phyloP scores from a whole-genome alignment of 331 rosid genomes.

The Stylosanthes scabra region DNA sequence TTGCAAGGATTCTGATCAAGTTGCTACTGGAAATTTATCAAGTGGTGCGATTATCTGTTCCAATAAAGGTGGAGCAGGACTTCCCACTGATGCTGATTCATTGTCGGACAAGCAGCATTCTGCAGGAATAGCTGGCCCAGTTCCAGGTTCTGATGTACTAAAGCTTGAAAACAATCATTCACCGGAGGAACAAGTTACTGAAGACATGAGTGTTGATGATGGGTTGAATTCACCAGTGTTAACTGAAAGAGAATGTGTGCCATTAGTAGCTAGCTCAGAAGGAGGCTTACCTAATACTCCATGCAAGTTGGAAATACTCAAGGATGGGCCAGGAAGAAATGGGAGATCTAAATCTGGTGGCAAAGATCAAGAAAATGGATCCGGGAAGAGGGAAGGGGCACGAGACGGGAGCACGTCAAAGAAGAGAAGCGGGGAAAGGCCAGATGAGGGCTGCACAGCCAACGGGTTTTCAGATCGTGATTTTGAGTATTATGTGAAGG shows the following conservation, averaged over 20 bases:
- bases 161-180: conserved; percentile 60
- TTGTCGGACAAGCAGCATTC: conserved; percentile 63
- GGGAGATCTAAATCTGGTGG: conserved; percentile 62
- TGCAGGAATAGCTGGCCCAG: conserved; percentile 39
- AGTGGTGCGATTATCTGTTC: conserved; percentile 56
- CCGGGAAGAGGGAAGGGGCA: conserved; percentile 66
- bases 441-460: conserved; percentile 49
- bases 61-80: conserved; percentile 42
- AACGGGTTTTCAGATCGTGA: conserved; percentile 59
- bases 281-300: conserved; percentile 91
- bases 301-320: conserved; percentile 72
- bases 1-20: conserved; percentile 61
- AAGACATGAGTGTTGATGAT: conserved; percentile 69
- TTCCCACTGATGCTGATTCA: conserved; percentile 55
- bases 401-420: conserved; percentile 81
- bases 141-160: conserved; percentile 55
- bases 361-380: conserved; percentile 70
- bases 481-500: conserved; percentile 88
- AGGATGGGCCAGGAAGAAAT: conserved; percentile 70
- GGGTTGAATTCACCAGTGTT: conserved; percentile 61
- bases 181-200: conserved; percentile 55
- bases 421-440: conserved; percentile 70
- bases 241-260: conserved; percentile 70
- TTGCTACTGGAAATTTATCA: conserved; percentile 50
- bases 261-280: conserved; percentile 58